phyloP scores from a whole-genome alignment of 2,329 filamentous ascomycete genomes.

The Leptographium lundbergii region DNA sequence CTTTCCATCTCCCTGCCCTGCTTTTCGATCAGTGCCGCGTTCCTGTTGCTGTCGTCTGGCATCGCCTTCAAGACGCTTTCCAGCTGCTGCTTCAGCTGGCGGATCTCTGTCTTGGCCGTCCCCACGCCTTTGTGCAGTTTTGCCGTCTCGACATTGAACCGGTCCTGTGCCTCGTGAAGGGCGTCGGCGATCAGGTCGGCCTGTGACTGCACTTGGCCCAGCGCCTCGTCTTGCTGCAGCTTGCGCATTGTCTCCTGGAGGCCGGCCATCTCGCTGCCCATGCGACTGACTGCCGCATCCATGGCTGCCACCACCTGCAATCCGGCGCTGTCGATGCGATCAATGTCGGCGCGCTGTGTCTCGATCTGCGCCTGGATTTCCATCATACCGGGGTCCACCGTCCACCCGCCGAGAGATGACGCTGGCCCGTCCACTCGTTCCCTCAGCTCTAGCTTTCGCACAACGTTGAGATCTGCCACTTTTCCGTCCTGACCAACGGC shows the following conservation, averaged over 20 bases:
- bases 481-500: constrained; percentile 11
- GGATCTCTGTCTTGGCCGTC: background rate
- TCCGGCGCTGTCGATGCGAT: constrained; percentile 23
- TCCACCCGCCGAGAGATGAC: background rate
- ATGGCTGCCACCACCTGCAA: constrained; percentile 24
- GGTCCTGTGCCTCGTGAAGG: background rate
- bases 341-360: constrained; percentile 21
- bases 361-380: constrained; percentile 22
- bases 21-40: constrained; percentile 13
- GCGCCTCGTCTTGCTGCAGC: constrained; percentile 17
- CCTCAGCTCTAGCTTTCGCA: constrained; percentile 19
- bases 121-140: background rate
- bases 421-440: background rate
- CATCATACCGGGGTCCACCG: constrained; percentile 13
- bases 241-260: constrained; percentile 17
- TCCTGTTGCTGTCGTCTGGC: background rate
- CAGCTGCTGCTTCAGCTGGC: background rate
- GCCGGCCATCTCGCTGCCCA: constrained; percentile 22
- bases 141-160: background rate
- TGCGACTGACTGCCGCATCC: constrained; percentile 20
- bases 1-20: constrained; percentile 19
- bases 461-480: constrained; percentile 19
- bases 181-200: background rate
- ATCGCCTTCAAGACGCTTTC: background rate
- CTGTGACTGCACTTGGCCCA: constrained; percentile 6